phyloP scores from a whole-genome alignment of 192 early-diverging fungal genomes.

The Ambispora gerdemannii region DNA sequence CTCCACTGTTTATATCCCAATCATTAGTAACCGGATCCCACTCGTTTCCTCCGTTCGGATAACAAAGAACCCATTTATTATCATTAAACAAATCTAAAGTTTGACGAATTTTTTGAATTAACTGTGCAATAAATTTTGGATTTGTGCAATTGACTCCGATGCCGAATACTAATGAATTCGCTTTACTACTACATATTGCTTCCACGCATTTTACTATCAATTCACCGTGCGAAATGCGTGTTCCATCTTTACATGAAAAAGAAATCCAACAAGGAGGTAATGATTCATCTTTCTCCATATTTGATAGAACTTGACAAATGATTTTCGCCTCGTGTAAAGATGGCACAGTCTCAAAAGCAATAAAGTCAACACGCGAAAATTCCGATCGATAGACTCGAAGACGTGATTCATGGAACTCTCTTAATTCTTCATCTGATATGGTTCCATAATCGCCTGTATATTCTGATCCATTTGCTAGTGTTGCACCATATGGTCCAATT shows the following conservation, averaged over 20 bases:
- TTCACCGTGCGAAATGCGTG: conserved; percentile 49
- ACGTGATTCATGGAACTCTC: conserved; percentile 53
- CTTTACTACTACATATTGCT: conserved; percentile 27
- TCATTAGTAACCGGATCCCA: conserved; percentile 40
- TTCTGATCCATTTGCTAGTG: conserved; percentile 59
- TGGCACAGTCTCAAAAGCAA: conserved; percentile 72
- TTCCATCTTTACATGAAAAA: conserved; percentile 47
- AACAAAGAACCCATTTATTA: conserved; percentile 46
- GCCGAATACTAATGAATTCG: conserved; percentile 36
- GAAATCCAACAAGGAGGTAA: conserved; percentile 56
- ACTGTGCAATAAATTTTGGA: conserved; percentile 36
- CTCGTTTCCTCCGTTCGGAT: conserved; percentile 51
- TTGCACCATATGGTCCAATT: conserved; percentile 65
- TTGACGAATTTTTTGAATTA: conserved; percentile 20
- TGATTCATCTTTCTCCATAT: not conserved
- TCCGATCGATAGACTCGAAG: conserved; percentile 37
- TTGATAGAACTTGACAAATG: conserved; percentile 44
- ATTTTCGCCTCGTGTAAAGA: conserved; percentile 51
- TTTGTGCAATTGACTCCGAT: conserved; percentile 68
- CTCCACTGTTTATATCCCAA: conserved; percentile 33
- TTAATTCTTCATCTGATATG: conserved; percentile 37
- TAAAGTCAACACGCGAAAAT: conserved; percentile 46
- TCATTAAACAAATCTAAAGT: conserved; percentile 9
- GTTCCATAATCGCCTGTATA: conserved; percentile 61
- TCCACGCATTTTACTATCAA: conserved; percentile 41